These are phyloP conservation scores for Ophiostoma piceae DNA, from an alignment of 2,329 filamentous ascomycete genomes.

Conservation along the genomic window DNA sequence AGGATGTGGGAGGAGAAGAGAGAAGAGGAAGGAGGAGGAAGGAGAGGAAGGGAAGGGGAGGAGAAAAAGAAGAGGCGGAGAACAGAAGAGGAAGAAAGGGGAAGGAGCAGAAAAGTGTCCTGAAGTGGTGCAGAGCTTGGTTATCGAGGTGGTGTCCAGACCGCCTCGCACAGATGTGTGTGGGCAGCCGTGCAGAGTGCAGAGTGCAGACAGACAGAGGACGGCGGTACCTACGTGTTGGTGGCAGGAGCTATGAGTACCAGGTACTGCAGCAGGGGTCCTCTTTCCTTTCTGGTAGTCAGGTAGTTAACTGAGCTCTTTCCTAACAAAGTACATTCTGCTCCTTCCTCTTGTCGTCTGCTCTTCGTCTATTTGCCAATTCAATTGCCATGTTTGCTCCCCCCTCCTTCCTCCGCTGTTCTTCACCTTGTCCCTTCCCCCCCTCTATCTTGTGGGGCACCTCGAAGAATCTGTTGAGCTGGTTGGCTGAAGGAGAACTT, in stretches of 20 bases:
- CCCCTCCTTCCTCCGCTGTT: slow-evolving; percentile 1
- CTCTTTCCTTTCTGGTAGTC: background rate
- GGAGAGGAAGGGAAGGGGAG: background rate
- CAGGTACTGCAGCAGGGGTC: background rate
- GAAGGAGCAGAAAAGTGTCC: slow-evolving; percentile 11
- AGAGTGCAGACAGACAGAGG: background rate
- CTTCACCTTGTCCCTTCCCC: background rate
- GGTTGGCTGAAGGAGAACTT: background rate
- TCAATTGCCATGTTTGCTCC: background rate
- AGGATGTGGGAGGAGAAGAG: background rate
- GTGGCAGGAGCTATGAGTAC: slow-evolving; percentile 12
- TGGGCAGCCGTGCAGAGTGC: background rate
- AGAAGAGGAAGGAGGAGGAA: slow-evolving; percentile 3
- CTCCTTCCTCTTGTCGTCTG: background rate
- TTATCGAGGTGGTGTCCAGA: slow-evolving; percentile 2
- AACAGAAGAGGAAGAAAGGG: background rate
- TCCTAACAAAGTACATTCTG: background rate
- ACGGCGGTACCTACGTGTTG: background rate
- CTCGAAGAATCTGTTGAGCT: slow-evolving; percentile 17
- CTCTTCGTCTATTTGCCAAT: background rate
- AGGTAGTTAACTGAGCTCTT: background rate
- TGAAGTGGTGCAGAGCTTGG: slow-evolving; percentile 1
- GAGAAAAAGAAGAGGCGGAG: slow-evolving; percentile 7
- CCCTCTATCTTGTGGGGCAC: slow-evolving; percentile 1
- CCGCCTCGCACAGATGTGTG: slow-evolving; percentile 4